A percentile compares a stretch with the other conserved stretches of the same genome.
phyloP scores from a whole-genome alignment of 1,284 basidiomycete genomes.

The Apiotrichum porosum region DNA sequence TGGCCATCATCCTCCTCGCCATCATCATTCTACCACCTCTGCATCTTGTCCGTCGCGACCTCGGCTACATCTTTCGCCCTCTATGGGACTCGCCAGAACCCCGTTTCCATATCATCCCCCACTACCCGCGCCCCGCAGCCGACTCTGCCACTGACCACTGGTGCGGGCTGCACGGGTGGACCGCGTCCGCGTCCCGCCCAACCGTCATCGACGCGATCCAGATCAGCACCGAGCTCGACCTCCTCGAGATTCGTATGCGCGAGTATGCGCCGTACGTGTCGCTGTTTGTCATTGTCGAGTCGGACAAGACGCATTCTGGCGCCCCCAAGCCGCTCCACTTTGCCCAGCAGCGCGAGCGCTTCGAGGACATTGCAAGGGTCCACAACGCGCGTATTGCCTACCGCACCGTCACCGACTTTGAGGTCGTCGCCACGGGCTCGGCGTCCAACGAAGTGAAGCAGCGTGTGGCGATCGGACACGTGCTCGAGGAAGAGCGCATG shows the following conservation, averaged over 20 bases:
- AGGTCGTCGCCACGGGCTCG: conserved; percentile 36
- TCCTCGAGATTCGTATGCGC: conserved; percentile 63
- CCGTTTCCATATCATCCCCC: conserved; percentile 11
- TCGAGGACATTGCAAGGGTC: conserved; percentile 14
- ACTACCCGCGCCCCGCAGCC: conserved; percentile 8
- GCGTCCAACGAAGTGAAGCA: conserved; percentile 46
- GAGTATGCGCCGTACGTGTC: conserved; percentile 62
- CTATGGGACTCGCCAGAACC: conserved; percentile 25
- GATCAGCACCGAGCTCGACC: conserved; percentile 62
- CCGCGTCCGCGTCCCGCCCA: neutral
- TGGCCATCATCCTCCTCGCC: no score
- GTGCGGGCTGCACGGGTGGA: conserved; percentile 26
- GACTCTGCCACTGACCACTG: conserved; percentile 1
- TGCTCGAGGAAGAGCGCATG: neutral
- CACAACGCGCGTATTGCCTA: conserved; percentile 9
- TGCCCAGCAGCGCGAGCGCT: conserved; percentile 19
- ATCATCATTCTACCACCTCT: no score
- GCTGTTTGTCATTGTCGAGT: conserved; percentile 63
- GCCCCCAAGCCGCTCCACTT: conserved; percentile 58
- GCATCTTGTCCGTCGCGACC: conserved; percentile 16
- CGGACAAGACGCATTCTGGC: conserved; percentile 61
- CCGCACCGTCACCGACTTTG: conserved; percentile 6
- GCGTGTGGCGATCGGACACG: neutral
- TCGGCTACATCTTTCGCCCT: conserved; percentile 28
- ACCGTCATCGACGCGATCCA: conserved; percentile 55